Evolutionary conservation across 257 asterid genomes (phyloP), one percentile per base, ranked within the genome.

Genomic region (Ocimum tenuiflorum): DNA sequence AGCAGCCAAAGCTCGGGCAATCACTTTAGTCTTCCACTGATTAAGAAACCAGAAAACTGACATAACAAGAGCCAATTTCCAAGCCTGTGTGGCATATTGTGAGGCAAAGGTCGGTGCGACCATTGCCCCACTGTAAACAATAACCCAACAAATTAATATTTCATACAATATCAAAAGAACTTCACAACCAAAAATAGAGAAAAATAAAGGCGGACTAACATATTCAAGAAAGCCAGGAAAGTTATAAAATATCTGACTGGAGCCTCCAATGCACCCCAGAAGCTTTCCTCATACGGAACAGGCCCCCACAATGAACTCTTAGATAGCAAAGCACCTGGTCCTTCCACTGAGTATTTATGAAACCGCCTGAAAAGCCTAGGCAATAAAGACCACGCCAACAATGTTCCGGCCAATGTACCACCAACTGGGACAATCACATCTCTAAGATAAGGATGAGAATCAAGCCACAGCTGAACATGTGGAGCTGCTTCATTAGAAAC

Each of bases 261-360:
- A 29, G 53, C 87, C 80, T 94, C 99, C 83, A 94, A 18, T 57
- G 99, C 97, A 51, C 95, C 90, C 95, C 94, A 94, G 61, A 88
- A 71, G 80, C 99, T 90, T 62, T 78, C 79, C 76, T 94, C 97
- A 49, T 94, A 94, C 64, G 99, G 81, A 58, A 88, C 95, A 0
- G 90, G 82, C 7, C 84, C 85, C 92, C 87, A 87, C 60, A 86
- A 15, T 0, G 91, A 75, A 75, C 80, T 82, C 51, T 76, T 73
- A 60, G 83, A 67, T 36, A 92, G 63, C 80, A 89, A 66, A 68
- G 81, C 53, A 48, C 87, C 94, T 0, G 95, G 91, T 11, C 96
- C 95, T 80, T 81, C 78, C 31, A 72, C 77, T 0, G 95, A 79
- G 71, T 83, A 85, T 69, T 69, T 79, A 61, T 94, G 94, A 63